These are phyloP conservation scores for Lophiostoma macrostomum DNA, from an alignment of 495 filamentous ascomycete genomes.

Conservation along the genomic window DNA sequence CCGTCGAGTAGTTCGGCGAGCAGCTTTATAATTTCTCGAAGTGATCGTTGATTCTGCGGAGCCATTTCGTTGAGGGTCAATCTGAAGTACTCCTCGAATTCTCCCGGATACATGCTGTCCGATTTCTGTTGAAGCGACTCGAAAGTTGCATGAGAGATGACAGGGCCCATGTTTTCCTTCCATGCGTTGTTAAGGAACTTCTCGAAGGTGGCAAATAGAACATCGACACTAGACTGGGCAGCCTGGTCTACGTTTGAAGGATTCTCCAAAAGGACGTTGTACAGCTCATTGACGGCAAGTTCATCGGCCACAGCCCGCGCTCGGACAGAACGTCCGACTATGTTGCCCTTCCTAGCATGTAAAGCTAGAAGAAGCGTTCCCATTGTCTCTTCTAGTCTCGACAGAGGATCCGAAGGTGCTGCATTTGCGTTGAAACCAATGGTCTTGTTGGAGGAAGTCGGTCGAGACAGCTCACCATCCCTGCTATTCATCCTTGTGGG, in stretches of 20 bases:
- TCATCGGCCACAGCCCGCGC: conserved; percentile 70
- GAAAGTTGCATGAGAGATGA: conserved; percentile 64
- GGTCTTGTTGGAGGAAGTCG: conserved; percentile 28
- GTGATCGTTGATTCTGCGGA: conserved; percentile 87
- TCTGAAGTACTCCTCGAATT: conserved; percentile 85
- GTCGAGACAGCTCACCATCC: conserved; percentile 34
- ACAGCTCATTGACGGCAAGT: conserved; percentile 81
- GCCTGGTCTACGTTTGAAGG: conserved; percentile 70
- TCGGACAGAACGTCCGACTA: conserved; percentile 71
- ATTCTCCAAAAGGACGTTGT: conserved; percentile 79
- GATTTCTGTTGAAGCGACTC: conserved; percentile 70
- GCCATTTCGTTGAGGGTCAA: conserved; percentile 73
- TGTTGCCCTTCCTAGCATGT: conserved; percentile 78
- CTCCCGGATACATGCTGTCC: conserved; percentile 64
- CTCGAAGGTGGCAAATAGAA: conserved; percentile 91
- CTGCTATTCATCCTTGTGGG: conserved; percentile 32
- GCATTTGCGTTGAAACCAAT: conserved; percentile 29
- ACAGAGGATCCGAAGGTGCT: conserved; percentile 53
- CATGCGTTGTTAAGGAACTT: conserved; percentile 89
- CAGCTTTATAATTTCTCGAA: conserved; percentile 78
- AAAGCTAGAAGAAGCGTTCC: conserved; percentile 78
- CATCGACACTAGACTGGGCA: conserved; percentile 74
- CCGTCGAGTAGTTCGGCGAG: conserved; percentile 86
- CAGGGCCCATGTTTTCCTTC: conserved; percentile 80
- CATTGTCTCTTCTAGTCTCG: conserved; percentile 80